Evolutionary conservation across 495 filamentous ascomycete species (phyloP).

Genomic region (Podospora australis): DNA sequence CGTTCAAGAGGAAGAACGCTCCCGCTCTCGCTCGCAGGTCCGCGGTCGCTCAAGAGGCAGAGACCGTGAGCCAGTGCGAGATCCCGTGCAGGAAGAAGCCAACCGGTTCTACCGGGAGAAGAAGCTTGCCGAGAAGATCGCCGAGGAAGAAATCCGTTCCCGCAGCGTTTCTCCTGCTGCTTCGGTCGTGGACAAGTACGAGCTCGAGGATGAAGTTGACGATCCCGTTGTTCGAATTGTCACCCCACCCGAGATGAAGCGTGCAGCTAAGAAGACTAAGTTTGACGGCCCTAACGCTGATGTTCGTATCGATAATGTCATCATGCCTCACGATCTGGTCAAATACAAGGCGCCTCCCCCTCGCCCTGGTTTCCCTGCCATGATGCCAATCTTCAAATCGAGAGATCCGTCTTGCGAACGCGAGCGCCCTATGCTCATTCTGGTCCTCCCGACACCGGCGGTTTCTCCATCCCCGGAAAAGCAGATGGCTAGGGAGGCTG

Average conservation of each 20-base stretch:
- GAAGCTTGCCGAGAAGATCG: conserved; percentile 38
- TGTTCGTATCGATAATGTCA: conserved; percentile 44
- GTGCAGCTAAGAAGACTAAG: conserved; percentile 36
- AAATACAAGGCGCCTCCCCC: conserved; percentile 19
- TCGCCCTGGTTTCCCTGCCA: neutral
- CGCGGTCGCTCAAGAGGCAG: conserved; percentile 13
- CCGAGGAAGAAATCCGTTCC: conserved; percentile 43
- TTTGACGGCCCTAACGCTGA: conserved; percentile 52
- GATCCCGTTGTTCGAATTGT: conserved; percentile 33
- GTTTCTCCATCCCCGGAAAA: conserved; percentile 39
- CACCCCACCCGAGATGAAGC: conserved; percentile 42
- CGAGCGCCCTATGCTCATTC: conserved; percentile 45
- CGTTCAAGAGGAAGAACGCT: conserved; percentile 20
- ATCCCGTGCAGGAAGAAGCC: conserved; percentile 44
- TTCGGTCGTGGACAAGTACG: conserved; percentile 46
- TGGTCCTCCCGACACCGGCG: conserved; percentile 46
- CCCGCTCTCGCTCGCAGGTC: conserved; percentile 9
- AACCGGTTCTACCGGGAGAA: conserved; percentile 46
- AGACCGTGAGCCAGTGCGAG: conserved; percentile 27
- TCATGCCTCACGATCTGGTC: conserved; percentile 32
- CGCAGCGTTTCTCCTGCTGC: conserved; percentile 35
- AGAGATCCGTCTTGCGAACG: conserved; percentile 44
- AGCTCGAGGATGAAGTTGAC: conserved; percentile 19
- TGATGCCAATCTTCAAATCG: conserved; percentile 31
- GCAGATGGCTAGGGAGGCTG: conserved; percentile 14